phyloP scores from a whole-genome alignment of 2,329 filamentous ascomycete genomes.

The Alternaria burnsii region DNA sequence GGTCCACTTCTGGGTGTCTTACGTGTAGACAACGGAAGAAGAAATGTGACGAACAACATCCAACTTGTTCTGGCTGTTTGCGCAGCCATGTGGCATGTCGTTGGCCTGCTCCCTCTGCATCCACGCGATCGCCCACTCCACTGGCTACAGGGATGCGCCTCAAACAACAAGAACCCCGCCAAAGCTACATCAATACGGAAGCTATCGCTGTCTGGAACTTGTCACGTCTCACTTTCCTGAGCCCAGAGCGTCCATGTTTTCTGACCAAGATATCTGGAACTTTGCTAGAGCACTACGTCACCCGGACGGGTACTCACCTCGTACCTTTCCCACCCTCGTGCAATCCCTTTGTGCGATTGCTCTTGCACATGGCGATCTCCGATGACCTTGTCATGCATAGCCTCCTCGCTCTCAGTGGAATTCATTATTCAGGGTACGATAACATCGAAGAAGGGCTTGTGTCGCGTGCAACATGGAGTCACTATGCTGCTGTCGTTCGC shows the following conservation, averaged over 20 bases:
- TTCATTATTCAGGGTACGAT: neutral
- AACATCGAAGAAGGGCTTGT: neutral
- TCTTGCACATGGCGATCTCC: neutral
- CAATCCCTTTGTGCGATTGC: neutral
- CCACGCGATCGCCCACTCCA: too few species aligned
- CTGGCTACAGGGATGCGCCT: too few species aligned
- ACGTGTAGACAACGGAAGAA: neutral
- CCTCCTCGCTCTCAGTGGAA: neutral
- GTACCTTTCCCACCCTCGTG: neutral
- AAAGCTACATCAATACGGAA: too few species aligned
- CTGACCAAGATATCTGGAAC: neutral
- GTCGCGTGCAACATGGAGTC: neutral
- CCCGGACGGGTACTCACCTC: too few species aligned
- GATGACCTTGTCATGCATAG: neutral
- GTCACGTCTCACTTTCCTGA: too few species aligned
- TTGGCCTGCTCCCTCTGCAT: neutral
- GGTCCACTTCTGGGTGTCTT: neutral
- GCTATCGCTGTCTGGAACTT: too few species aligned
- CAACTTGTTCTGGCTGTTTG: neutral
- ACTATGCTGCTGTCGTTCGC: neutral
- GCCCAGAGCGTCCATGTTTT: neutral
- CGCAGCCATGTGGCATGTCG: neutral
- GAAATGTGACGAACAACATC: neutral
- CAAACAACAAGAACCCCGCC: too few species aligned
- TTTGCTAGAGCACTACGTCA: too few species aligned